Conservation (phyloP, 2,329 filamentous ascomycete genomes). For the Ploettnerulaceae sp. region DNA sequence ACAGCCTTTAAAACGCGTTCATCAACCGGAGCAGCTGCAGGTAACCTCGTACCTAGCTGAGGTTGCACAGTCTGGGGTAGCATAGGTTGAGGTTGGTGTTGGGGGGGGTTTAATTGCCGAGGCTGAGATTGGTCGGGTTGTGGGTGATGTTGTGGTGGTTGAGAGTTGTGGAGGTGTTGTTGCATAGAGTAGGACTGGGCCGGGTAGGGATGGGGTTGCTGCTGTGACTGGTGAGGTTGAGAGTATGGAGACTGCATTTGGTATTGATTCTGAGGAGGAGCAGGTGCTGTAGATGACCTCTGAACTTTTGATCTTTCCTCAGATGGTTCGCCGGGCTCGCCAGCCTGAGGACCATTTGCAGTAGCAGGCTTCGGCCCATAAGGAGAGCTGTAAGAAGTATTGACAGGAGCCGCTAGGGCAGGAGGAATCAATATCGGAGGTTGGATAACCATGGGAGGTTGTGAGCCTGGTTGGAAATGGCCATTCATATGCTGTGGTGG, state of each 20-base stretch:
- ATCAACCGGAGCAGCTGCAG: slow-evolving; percentile 4
- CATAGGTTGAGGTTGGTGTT: no score
- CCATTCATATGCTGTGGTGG: slow-evolving; percentile 19
- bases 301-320: background rate
- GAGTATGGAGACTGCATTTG: slow-evolving; percentile 2
- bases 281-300: background rate
- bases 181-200: no score
- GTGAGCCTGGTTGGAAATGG: slow-evolving; percentile 8
- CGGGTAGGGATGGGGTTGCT: background rate
- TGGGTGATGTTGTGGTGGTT: background rate
- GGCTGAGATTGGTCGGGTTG: background rate
- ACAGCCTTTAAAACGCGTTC: slow-evolving; percentile 20
- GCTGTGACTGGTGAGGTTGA: background rate
- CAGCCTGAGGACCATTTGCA: slow-evolving; percentile 8
- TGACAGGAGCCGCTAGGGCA: slow-evolving; percentile 19
- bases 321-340: slow-evolving; percentile 1
- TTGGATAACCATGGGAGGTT: slow-evolving; percentile 8
- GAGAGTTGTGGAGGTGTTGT: background rate
- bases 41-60: background rate
- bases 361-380: slow-evolving; percentile 32
- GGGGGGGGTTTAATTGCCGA: background rate
- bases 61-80: background rate
- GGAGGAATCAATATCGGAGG: slow-evolving; percentile 22
- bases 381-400: slow-evolving; percentile 33
- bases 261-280: background rate